Conservation (phyloP, 208 protist genomes). For the Wallacemonas collosoma region DNA sequence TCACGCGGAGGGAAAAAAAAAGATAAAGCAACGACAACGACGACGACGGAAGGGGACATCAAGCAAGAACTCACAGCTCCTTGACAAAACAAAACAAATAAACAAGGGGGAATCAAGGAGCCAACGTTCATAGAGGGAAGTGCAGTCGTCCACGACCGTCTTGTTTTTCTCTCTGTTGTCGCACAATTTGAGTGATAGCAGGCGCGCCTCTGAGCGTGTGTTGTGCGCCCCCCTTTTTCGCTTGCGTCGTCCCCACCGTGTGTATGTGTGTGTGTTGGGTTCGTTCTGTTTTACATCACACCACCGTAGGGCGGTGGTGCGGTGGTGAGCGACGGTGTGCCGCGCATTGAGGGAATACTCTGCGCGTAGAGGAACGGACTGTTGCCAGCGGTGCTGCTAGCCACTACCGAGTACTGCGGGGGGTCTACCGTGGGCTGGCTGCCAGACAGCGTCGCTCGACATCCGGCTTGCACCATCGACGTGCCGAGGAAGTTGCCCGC, state of each 20-base stretch:
- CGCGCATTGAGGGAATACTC: constrained; percentile 30
- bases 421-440: constrained; percentile 27
- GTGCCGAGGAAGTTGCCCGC: constrained; percentile 33
- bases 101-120: too few species aligned
- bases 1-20: background rate
- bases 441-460: constrained; percentile 25
- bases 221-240: too few species aligned
- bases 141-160: too few species aligned
- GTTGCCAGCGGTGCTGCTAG: constrained; percentile 14
- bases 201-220: too few species aligned
- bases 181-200: too few species aligned
- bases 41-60: background rate
- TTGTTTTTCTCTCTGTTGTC: too few species aligned
- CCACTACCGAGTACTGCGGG: constrained; percentile 33
- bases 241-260: background rate
- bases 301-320: constrained; percentile 42
- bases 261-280: background rate
- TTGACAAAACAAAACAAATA: too few species aligned
- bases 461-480: constrained; percentile 29
- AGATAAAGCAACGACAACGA: background rate
- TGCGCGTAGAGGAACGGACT: constrained; percentile 38
- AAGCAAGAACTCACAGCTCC: background rate
- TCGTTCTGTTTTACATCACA: background rate
- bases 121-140: too few species aligned
- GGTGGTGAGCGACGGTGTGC: constrained; percentile 31